Percentiles rank a stretch among this genome's conserved stretches.
phyloP scores from a whole-genome alignment of 2,329 filamentous ascomycete genomes.

The Knoxdaviesia capensis region DNA sequence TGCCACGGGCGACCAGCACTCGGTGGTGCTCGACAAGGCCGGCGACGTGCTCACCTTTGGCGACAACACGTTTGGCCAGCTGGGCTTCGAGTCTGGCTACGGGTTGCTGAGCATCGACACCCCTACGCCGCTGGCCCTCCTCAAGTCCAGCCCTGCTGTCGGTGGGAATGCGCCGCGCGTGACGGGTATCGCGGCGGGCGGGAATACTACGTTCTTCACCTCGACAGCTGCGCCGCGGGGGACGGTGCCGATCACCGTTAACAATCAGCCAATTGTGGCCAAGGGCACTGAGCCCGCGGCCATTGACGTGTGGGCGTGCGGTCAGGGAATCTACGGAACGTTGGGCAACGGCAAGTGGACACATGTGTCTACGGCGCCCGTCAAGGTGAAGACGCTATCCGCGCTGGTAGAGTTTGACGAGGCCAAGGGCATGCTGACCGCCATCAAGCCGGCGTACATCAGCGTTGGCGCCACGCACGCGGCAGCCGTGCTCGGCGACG shows the following conservation, averaged over 20 bases:
- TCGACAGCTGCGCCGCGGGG: slow-evolving; percentile 11
- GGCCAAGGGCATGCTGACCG: slow-evolving; percentile 38
- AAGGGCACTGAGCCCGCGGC: slow-evolving; percentile 19
- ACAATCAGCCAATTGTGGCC: not conserved
- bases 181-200: slow-evolving; percentile 67
- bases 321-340: slow-evolving; percentile 64
- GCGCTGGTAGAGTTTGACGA: slow-evolving; percentile 82
- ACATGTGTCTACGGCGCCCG: slow-evolving; percentile 58
- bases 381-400: slow-evolving; percentile 66
- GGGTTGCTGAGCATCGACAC: slow-evolving; percentile 43
- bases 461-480: slow-evolving; percentile 65
- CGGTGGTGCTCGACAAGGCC: slow-evolving; percentile 52
- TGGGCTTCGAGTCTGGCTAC: slow-evolving; percentile 55
- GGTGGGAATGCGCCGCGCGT: slow-evolving; percentile 43
- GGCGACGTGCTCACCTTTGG: slow-evolving; percentile 75
- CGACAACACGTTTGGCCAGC: slow-evolving; percentile 78
- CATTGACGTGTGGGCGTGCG: slow-evolving; percentile 71
- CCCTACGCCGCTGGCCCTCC: slow-evolving; percentile 50
- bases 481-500: slow-evolving; percentile 66
- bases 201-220: slow-evolving; percentile 70
- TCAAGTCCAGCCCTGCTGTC: slow-evolving; percentile 46
- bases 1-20: slow-evolving; percentile 75
- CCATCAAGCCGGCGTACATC: slow-evolving; percentile 57
- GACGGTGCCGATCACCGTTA: slow-evolving; percentile 19
- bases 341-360: slow-evolving; percentile 80